These are phyloP conservation scores for Bipolaris sorokiniana DNA, from an alignment of 2,329 filamentous ascomycete species.

Conservation along the genomic window DNA sequence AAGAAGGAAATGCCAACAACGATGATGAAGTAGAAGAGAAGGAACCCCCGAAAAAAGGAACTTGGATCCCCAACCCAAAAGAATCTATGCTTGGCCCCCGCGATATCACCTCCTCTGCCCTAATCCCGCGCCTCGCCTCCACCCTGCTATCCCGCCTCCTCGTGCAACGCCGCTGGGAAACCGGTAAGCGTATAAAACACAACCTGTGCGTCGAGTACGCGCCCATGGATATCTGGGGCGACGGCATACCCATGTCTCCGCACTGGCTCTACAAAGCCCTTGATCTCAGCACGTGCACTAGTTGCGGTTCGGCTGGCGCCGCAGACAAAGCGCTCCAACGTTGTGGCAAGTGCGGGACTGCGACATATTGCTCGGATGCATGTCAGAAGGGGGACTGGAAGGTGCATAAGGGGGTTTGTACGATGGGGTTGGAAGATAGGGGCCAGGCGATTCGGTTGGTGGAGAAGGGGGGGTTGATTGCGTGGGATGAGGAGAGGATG, in stretches of 20 bases:
- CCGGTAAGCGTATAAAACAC: constrained; percentile 25
- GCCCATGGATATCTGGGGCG: constrained; percentile 35
- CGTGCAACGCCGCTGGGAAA: constrained; percentile 20
- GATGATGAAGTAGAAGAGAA: not conserved
- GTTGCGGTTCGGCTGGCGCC: too few relatives aligned
- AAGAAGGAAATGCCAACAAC: not conserved
- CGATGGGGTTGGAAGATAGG: constrained; percentile 28
- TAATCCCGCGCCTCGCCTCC: not conserved
- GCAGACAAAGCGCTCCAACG: constrained; percentile 20
- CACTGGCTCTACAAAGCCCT: constrained; percentile 29
- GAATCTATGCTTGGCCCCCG: constrained; percentile 30
- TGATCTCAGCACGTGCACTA: constrained; percentile 21
- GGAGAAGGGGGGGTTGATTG: constrained; percentile 29
- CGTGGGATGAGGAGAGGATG: constrained; percentile 26
- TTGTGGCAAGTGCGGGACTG: constrained; percentile 31
- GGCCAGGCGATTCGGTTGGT: constrained; percentile 28
- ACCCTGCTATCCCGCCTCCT: not conserved
- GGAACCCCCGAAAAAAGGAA: not conserved
- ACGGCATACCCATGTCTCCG: constrained; percentile 32
- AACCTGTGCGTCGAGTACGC: constrained; percentile 32
- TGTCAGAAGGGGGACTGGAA: constrained; percentile 32
- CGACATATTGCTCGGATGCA: constrained; percentile 26
- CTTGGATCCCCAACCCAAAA: constrained; percentile 27
- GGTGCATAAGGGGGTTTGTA: constrained; percentile 32
- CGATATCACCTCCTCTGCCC: constrained; percentile 10